Conservation (phyloP, 2,329 filamentous ascomycete genomes). For the Phoma herbarum region DNA sequence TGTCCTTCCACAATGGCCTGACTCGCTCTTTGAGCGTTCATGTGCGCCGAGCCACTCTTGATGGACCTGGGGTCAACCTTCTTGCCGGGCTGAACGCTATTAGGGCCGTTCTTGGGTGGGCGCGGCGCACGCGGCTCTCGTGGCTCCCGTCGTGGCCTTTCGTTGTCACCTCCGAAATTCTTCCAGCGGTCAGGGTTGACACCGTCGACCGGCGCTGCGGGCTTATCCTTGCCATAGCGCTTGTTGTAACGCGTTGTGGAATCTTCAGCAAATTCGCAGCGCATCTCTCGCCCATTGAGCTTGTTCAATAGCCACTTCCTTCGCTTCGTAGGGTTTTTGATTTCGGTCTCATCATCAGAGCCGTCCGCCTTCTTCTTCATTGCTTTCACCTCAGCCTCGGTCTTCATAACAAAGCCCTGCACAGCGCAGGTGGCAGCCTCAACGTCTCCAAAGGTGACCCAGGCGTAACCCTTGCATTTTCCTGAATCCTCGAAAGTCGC, state of each 20-base stretch:
- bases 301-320: slow-evolving; percentile 83
- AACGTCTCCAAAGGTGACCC: slow-evolving; percentile 87
- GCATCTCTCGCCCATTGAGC: slow-evolving; percentile 79
- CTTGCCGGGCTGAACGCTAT: slow-evolving; percentile 26
- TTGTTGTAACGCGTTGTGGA: slow-evolving; percentile 90
- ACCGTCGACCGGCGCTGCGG: slow-evolving; percentile 43
- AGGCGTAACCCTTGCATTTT: slow-evolving; percentile 97
- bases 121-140: slow-evolving; percentile 36
- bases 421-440: slow-evolving; percentile 79
- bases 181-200: slow-evolving; percentile 42
- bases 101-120: slow-evolving; percentile 10
- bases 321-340: slow-evolving; percentile 58
- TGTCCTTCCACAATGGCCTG: slow-evolving; percentile 80
- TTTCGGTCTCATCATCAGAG: slow-evolving; percentile 60
- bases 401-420: slow-evolving; percentile 79
- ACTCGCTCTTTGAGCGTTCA: slow-evolving; percentile 69
- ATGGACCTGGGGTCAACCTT: slow-evolving; percentile 58
- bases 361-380: slow-evolving; percentile 63
- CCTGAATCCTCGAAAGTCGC: slow-evolving; percentile 96
- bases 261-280: slow-evolving; percentile 94
- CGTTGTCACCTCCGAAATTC: slow-evolving; percentile 40
- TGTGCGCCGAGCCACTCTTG: slow-evolving; percentile 55
- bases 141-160: slow-evolving; percentile 41
- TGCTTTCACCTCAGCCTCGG: slow-evolving; percentile 58
- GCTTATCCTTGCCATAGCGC: slow-evolving; percentile 79